These are phyloP conservation scores for Geotrichum candidum DNA, from an alignment of 1,139 yeast genomes.

Conservation along the genomic window DNA sequence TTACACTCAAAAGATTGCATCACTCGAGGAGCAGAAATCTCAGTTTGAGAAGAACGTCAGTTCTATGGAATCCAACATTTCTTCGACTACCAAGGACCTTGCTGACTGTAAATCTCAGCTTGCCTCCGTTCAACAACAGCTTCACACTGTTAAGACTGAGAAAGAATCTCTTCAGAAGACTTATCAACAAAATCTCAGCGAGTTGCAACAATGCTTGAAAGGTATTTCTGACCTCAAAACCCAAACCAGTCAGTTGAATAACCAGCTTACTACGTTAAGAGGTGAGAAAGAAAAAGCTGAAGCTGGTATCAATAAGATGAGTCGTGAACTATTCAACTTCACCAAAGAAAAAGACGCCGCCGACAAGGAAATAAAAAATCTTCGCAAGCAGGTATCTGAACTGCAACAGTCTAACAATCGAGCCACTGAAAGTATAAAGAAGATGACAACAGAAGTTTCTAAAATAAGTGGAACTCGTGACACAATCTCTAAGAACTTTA, in stretches of 20 bases:
- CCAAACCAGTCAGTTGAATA: constrained; percentile 37
- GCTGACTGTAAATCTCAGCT: constrained; percentile 15
- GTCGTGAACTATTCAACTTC: constrained; percentile 66
- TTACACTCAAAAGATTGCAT: constrained; percentile 20
- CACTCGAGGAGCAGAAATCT: constrained; percentile 22
- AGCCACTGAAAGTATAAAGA: constrained; percentile 16
- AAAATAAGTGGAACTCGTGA: constrained; percentile 14
- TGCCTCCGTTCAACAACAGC: constrained; percentile 17
- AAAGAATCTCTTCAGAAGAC: constrained; percentile 18
- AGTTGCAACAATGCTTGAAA: constrained; percentile 21
- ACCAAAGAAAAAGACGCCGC: constrained; percentile 53
- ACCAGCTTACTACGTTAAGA: constrained; percentile 38
- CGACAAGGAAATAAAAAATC: constrained; percentile 41
- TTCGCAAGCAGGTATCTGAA: constrained; percentile 25
- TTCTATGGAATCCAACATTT: constrained; percentile 16
- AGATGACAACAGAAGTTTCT: constrained; percentile 20
- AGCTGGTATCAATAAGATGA: constrained; percentile 86
- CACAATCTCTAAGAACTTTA: constrained; percentile 15
- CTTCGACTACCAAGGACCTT: constrained; percentile 17
- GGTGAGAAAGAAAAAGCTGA: constrained; percentile 65
- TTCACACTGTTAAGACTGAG: constrained; percentile 12
- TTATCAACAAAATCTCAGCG: constrained; percentile 16
- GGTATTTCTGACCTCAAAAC: constrained; percentile 27
- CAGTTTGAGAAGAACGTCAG: constrained; percentile 18
- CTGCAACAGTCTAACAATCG: constrained; percentile 21